Conservation (phyloP, 108 stramenopile species). For the Ochromonas danica region DNA sequence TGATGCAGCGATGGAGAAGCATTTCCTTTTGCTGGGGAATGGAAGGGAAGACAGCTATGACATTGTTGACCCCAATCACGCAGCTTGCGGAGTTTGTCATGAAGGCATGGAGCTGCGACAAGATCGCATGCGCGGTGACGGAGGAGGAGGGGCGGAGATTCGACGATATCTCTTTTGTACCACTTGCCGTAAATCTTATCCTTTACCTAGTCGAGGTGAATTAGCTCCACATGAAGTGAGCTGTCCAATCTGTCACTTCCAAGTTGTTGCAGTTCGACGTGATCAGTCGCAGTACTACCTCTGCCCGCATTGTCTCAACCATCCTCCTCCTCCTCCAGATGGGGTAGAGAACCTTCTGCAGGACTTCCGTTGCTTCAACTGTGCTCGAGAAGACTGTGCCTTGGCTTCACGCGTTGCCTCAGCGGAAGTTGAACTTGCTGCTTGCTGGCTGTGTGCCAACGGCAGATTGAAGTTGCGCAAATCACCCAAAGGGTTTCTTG, state of each 20-base stretch:
- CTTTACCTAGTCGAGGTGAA: conserved; percentile 18
- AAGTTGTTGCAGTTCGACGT: conserved; percentile 2
- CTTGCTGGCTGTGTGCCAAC: background rate
- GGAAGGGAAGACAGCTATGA: background rate
- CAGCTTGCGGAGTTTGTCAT: conserved; percentile 30
- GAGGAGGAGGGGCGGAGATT: background rate
- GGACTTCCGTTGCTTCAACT: conserved; percentile 27
- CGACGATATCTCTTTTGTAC: conserved; percentile 21
- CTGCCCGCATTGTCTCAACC: conserved; percentile 5
- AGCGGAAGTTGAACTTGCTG: conserved; percentile 8
- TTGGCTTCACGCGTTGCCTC: background rate
- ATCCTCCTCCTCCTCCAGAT: conserved; percentile 12
- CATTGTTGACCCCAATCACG: background rate
- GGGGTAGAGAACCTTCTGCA: background rate
- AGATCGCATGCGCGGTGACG: no score
- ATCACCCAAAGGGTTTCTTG: background rate
- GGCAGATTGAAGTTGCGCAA: background rate
- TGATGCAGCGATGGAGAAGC: conserved; percentile 28
- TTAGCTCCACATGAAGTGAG: background rate
- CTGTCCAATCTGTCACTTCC: conserved; percentile 20
- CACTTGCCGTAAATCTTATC: background rate
- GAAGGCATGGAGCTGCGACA: background rate
- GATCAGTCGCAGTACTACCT: background rate
- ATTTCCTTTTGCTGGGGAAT: background rate
- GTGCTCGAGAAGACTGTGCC: conserved; percentile 24